Conservation (phyloP, 1,284 basidiomycete species). For the Cerioporus squamosus region DNA sequence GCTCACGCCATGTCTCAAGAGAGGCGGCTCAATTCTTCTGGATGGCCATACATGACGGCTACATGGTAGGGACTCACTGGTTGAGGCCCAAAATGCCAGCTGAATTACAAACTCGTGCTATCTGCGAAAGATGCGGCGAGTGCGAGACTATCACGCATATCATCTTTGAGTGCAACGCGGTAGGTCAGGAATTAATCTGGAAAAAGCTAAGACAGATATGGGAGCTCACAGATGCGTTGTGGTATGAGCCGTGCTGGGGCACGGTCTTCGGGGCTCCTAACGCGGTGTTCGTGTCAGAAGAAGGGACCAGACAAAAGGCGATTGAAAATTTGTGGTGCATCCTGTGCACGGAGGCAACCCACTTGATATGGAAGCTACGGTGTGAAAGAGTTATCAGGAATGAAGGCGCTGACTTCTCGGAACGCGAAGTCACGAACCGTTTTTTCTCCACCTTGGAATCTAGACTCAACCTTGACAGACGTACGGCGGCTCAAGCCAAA, state of each 20-base stretch:
- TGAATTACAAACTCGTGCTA: conserved; percentile 26
- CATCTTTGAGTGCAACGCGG: conserved; percentile 31
- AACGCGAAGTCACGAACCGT: conserved; percentile 4
- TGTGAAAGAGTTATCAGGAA: conserved; percentile 29
- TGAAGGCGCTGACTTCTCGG: neutral
- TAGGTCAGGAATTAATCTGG: conserved; percentile 34
- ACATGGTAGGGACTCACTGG: conserved; percentile 38
- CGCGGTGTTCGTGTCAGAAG: neutral
- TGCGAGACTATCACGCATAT: conserved; percentile 40
- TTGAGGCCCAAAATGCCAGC: conserved; percentile 19
- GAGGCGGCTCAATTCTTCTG: conserved; percentile 36
- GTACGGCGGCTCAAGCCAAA: neutral
- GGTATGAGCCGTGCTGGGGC: conserved; percentile 16
- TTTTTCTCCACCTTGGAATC: conserved; percentile 9
- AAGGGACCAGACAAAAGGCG: neutral
- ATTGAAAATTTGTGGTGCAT: conserved; percentile 30
- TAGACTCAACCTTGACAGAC: conserved; percentile 9
- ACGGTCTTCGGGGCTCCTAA: conserved; percentile 5
- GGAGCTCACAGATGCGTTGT: conserved; percentile 4
- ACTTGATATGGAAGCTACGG: conserved; percentile 38
- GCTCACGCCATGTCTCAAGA: conserved; percentile 28
- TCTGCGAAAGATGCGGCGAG: conserved; percentile 31
- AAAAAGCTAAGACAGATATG: conserved; percentile 23
- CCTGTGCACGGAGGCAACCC: conserved; percentile 32
- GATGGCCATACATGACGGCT: conserved; percentile 36